phyloP scores from a whole-genome alignment of 768 basidiomycete species.

The Psilocybe tampanensis region DNA sequence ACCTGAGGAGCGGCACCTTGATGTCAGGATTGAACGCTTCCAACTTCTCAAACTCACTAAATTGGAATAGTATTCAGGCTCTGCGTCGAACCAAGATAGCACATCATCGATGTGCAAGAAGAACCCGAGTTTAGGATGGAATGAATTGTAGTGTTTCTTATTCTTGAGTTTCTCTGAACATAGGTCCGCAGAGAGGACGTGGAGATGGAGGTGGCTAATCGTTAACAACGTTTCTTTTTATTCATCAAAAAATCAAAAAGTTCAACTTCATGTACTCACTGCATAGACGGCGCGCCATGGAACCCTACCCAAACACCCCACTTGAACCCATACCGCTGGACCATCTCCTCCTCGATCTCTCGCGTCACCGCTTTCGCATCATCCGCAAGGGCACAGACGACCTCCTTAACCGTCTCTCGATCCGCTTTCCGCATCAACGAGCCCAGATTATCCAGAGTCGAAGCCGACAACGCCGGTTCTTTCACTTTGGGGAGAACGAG shows the following conservation, averaged over 20 bases:
- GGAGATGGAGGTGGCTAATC: conserved; percentile 77
- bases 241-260: neutral
- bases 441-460: conserved; percentile 54
- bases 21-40: too few relatives aligned
- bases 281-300: conserved; percentile 85
- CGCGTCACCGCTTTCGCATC: conserved; percentile 58
- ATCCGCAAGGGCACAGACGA: conserved; percentile 54
- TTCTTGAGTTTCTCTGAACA: conserved; percentile 70
- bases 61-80: conserved; percentile 49
- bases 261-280: conserved; percentile 49
- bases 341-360: conserved; percentile 82
- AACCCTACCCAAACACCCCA: conserved; percentile 85
- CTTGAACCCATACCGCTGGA: conserved; percentile 67
- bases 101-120: conserved; percentile 80
- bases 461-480: conserved; percentile 24
- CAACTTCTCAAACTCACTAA: conserved; percentile 10
- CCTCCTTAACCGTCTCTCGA: conserved; percentile 52
- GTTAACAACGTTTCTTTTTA: neutral
- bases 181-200: conserved; percentile 83
- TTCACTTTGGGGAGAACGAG: conserved; percentile 74
- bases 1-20: too few relatives aligned
- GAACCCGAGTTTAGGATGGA: conserved; percentile 83
- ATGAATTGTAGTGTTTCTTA: conserved; percentile 93
- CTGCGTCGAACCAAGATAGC: conserved; percentile 78
- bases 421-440: conserved; percentile 53